Evolutionary conservation across 2,329 filamentous ascomycete genomes (phyloP).

Genomic region (Coniochaeta sp.): DNA sequence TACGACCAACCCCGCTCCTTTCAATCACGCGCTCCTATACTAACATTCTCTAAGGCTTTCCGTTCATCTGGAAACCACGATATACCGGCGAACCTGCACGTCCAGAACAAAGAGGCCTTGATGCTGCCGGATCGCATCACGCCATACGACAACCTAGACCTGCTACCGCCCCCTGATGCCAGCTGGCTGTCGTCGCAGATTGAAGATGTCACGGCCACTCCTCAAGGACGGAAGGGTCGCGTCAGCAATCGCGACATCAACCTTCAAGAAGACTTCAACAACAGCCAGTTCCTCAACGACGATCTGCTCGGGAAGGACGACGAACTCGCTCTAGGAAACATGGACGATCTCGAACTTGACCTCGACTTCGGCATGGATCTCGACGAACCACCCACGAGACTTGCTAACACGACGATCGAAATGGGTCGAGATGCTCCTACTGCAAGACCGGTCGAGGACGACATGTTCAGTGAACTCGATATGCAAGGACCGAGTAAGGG

Average conservation of each 20-base stretch:
- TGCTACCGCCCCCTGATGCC: constrained; percentile 80
- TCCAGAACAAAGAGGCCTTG: constrained; percentile 77
- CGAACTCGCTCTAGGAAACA: constrained; percentile 44
- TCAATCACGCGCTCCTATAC: constrained; percentile 10
- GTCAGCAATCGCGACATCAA: constrained; percentile 59
- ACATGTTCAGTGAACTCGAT: constrained; percentile 60
- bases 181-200: constrained; percentile 75
- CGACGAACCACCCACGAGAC: constrained; percentile 49
- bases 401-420: constrained; percentile 64
- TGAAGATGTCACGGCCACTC: constrained; percentile 50
- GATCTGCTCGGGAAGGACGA: constrained; percentile 49
- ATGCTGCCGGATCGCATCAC: constrained; percentile 90
- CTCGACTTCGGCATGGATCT: constrained; percentile 70
- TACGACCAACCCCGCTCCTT: constrained; percentile 32
- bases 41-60: constrained; percentile 68
- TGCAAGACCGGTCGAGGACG: constrained; percentile 59
- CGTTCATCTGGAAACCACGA: constrained; percentile 92
- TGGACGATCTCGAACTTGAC: constrained; percentile 64
- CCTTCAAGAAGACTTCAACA: constrained; percentile 60
- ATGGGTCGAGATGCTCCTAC: constrained; percentile 78
- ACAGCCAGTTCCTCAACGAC: constrained; percentile 75
- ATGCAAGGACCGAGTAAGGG: constrained; percentile 49
- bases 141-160: constrained; percentile 72
- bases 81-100: constrained; percentile 73
- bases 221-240: constrained; percentile 49